Conservation (phyloP, 1,284 basidiomycete genomes). For the Hemileia vastatrix region DNA sequence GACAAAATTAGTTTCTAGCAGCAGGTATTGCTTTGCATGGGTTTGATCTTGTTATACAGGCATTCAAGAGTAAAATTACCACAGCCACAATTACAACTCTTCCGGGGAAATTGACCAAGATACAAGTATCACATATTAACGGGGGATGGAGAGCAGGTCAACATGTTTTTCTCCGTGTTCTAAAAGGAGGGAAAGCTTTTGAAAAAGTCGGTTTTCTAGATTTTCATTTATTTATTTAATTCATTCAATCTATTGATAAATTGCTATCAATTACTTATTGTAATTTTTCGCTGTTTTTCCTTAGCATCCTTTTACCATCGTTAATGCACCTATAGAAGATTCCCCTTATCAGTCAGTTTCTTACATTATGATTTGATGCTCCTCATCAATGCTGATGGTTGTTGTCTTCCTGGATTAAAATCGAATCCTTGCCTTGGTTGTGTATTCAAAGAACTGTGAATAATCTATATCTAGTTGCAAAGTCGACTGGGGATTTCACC, state of each 20-base stretch:
- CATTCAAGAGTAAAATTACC: no score
- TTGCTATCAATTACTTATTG: background rate
- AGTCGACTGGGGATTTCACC: conserved; percentile 7
- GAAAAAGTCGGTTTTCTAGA: conserved; percentile 3
- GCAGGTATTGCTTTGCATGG: background rate
- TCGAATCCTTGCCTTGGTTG: no score
- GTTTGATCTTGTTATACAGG: background rate
- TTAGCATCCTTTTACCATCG: conserved; percentile 18
- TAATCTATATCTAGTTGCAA: no score
- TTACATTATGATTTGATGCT: no score
- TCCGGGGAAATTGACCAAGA: conserved; percentile 6
- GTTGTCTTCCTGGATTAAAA: no score
- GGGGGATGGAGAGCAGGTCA: conserved; percentile 14
- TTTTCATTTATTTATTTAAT: no score
- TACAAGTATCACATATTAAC: conserved; percentile 3
- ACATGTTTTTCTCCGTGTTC: conserved; percentile 9
- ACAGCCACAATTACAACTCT: no score
- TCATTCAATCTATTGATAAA: background rate
- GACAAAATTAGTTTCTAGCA: background rate
- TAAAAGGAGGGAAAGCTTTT: conserved; percentile 3
- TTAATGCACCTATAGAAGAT: conserved; percentile 7
- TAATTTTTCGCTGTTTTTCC: no score
- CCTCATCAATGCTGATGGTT: no score
- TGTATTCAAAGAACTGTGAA: no score
- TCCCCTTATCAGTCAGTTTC: no score